These are phyloP conservation scores for Cetradonia linearis DNA, from an alignment of 495 filamentous ascomycete species.

Conservation along the genomic window DNA sequence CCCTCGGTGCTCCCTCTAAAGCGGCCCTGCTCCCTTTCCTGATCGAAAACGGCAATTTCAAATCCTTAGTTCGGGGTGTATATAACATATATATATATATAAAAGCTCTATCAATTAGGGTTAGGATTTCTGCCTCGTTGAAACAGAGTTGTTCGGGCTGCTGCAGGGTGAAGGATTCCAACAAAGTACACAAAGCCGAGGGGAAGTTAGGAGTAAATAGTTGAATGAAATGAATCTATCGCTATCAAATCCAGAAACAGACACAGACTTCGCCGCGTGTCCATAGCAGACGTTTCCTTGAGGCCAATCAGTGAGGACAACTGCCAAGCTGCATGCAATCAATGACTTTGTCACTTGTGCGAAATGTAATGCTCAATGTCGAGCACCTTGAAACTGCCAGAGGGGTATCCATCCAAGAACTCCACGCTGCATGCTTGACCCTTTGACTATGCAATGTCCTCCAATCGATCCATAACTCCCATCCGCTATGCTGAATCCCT, in stretches of 20 bases:
- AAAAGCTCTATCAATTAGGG: too few relatives aligned
- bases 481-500: neutral
- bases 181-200: neutral
- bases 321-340: neutral
- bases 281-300: neutral
- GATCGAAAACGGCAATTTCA: too few relatives aligned
- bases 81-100: too few relatives aligned
- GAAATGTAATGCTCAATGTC: neutral
- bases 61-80: too few relatives aligned
- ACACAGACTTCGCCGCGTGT: neutral
- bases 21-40: too few relatives aligned
- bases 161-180: neutral
- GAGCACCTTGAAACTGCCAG: constrained; percentile 6
- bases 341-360: neutral
- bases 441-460: neutral
- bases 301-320: neutral
- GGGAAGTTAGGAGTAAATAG: neutral
- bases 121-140: neutral
- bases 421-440: constrained; percentile 7
- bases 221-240: neutral
- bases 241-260: neutral
- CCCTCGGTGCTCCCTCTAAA: too few relatives aligned
- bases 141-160: neutral
- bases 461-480: neutral
- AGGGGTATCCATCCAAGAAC: constrained; percentile 12